Conservation (phyloP, 2,329 filamentous ascomycete genomes). For the Ophiocordyceps camponoti-saundersi region DNA sequence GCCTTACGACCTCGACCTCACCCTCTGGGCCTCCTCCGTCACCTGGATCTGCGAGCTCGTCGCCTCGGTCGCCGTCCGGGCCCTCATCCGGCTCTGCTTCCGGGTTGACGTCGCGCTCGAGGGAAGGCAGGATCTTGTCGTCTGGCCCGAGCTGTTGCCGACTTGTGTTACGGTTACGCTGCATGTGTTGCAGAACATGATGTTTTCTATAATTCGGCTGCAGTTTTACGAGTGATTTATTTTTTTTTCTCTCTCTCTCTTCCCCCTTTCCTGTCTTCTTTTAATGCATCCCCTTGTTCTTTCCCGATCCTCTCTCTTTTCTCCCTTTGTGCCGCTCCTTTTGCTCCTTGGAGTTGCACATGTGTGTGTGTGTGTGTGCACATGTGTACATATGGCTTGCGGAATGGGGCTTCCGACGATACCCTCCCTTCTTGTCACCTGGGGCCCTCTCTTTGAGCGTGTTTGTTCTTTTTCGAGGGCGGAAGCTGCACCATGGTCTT, state of each 20-base stretch:
- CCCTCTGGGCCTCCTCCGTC: conserved; percentile 43
- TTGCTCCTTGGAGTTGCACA: background rate
- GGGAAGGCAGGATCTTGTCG: conserved; percentile 44
- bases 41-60: conserved; percentile 52
- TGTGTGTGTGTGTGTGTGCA: too few relatives aligned
- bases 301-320: conserved; percentile 8
- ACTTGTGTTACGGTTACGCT: conserved; percentile 49
- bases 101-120: conserved; percentile 46
- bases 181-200: conserved; percentile 56
- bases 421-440: too few relatives aligned
- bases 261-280: conserved; percentile 4
- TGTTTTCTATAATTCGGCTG: conserved; percentile 51
- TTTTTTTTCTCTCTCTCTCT: conserved; percentile 9
- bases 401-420: too few relatives aligned
- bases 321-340: background rate
- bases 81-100: conserved; percentile 40
- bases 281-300: too few relatives aligned
- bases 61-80: conserved; percentile 41
- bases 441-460: too few relatives aligned
- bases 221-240: conserved; percentile 25
- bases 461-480: too few relatives aligned
- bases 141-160: conserved; percentile 51
- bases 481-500: too few relatives aligned
- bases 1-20: conserved; percentile 44
- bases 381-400: too few relatives aligned